A percentile compares a stretch with the other conserved stretches of the same genome.
Evolutionary conservation across 805 yeast genomes (phyloP).

Genomic region (Nakazawaea sp.): DNA sequence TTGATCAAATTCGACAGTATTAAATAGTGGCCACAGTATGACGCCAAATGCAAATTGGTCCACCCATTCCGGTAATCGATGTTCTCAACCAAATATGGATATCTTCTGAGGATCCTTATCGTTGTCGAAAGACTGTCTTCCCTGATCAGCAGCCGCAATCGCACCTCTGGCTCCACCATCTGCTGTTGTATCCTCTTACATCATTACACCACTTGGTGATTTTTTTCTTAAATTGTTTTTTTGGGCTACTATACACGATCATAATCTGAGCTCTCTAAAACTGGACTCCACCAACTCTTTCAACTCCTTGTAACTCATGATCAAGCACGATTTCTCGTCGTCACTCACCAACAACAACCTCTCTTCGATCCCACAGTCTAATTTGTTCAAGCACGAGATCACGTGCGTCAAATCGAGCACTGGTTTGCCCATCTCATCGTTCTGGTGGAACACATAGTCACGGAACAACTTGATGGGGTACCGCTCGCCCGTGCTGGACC

Average conservation of each 20-base stretch:
- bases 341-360: conserved; percentile 70
- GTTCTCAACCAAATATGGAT: conserved; percentile 64
- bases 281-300: conserved; percentile 63
- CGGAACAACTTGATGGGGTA: conserved; percentile 70
- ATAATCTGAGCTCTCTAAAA: conserved; percentile 41
- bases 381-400: conserved; percentile 69
- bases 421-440: conserved; percentile 71
- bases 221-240: too few species aligned
- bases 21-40: conserved; percentile 63
- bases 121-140: conserved; percentile 60
- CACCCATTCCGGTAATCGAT: conserved; percentile 71
- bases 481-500: conserved; percentile 73
- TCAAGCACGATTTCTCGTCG: conserved; percentile 80
- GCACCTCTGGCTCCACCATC: not conserved
- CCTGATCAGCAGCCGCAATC: conserved; percentile 64
- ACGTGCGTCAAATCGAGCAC: conserved; percentile 79
- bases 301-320: conserved; percentile 80
- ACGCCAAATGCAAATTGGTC: conserved; percentile 78
- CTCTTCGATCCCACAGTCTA: conserved; percentile 91
- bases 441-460: conserved; percentile 82
- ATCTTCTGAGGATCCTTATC: conserved; percentile 55
- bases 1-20: conserved; percentile 27
- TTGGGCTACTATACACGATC: too few species aligned
- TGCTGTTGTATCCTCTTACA: not conserved
- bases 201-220: too few species aligned